These are phyloP conservation scores for Cerioporus squamosus DNA, from an alignment of 1,284 basidiomycete species.

Conservation along the genomic window DNA sequence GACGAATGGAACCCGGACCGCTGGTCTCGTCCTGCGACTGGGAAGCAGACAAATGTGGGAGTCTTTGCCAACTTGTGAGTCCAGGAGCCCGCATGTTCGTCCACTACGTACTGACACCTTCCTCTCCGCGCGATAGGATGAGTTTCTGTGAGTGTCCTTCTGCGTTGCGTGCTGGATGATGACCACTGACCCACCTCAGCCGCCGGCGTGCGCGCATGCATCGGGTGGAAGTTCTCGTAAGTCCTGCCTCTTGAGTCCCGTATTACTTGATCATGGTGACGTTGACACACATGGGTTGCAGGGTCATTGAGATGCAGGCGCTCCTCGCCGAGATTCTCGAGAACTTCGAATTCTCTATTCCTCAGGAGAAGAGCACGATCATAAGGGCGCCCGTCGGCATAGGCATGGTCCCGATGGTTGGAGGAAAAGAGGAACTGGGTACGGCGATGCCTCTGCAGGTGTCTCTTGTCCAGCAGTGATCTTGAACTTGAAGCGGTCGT, in stretches of 20 bases:
- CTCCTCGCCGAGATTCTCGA: conserved; percentile 50
- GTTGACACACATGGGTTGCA: conserved; percentile 7
- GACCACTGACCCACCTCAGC: background rate
- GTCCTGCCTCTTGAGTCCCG: conserved; percentile 2
- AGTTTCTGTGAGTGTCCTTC: conserved; percentile 1
- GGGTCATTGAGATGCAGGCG: conserved; percentile 51
- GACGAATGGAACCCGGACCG: background rate
- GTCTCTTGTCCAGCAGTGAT: background rate
- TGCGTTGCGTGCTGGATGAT: no score
- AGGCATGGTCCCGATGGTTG: background rate
- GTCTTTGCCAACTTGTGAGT: background rate
- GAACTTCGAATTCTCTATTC: conserved; percentile 48
- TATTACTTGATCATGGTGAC: background rate
- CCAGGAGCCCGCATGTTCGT: no score
- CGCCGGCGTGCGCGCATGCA: conserved; percentile 7
- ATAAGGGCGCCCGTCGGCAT: conserved; percentile 4
- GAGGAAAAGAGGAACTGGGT: background rate
- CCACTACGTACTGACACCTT: background rate
- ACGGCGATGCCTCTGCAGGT: background rate
- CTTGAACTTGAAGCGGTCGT: no score
- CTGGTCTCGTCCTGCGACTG: background rate
- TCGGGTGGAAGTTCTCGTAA: conserved; percentile 52
- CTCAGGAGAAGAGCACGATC: conserved; percentile 9
- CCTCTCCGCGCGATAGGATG: background rate
- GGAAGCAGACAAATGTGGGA: background rate